A percentile compares a stretch with the other conserved stretches of the same genome.
Conservation (phyloP, 129 eudicot genomes). For the Calendula officinalis region DNA sequence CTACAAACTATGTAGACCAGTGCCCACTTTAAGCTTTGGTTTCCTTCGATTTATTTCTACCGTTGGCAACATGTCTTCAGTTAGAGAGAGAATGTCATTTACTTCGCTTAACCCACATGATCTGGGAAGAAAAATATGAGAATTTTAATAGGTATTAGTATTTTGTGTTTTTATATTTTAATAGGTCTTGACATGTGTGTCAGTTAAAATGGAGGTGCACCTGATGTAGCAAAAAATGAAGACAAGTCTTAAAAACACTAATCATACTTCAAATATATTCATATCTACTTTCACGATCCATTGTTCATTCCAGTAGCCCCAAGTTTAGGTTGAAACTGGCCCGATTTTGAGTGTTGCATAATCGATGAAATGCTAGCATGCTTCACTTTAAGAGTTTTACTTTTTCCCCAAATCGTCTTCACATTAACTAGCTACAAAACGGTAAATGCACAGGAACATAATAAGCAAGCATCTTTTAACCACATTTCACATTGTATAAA, state of each 20-base stretch:
- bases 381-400: neutral
- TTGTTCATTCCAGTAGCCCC: conserved; percentile 2
- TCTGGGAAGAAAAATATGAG: too few relatives aligned
- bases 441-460: conserved; percentile 49
- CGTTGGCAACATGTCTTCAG: too few relatives aligned
- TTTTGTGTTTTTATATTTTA: too few relatives aligned
- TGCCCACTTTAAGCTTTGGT: too few relatives aligned
- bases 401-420: neutral
- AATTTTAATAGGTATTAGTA: too few relatives aligned
- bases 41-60: too few relatives aligned
- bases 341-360: neutral
- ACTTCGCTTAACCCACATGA: too few relatives aligned
- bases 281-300: neutral
- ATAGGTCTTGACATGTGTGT: too few relatives aligned
- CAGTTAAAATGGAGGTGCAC: too few relatives aligned
- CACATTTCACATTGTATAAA: conserved; percentile 64
- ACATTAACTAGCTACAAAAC: conserved; percentile 19
- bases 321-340: conserved; percentile 2
- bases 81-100: too few relatives aligned
- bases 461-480: conserved; percentile 39
- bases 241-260: neutral
- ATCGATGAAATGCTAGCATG: neutral
- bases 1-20: conserved; percentile 23
- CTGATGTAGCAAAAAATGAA: too few relatives aligned
- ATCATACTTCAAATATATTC: conserved; percentile 10